Evolutionary conservation across 352 stramenopile species (phyloP), one percentile per base, ranked within the genome.

Genomic region (Globisporangium acanthophoron): DNA sequence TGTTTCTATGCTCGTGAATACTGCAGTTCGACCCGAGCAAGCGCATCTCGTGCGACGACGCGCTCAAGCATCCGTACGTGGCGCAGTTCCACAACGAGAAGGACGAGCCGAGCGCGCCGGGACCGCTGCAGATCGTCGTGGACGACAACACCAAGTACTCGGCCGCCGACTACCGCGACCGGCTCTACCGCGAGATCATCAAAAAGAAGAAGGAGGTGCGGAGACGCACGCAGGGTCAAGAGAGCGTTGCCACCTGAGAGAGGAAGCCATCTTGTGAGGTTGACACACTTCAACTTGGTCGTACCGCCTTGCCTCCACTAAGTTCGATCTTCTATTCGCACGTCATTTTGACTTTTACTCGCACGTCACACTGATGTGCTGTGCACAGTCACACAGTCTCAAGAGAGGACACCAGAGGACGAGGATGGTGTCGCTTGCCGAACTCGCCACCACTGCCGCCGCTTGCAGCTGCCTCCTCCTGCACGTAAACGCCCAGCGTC

Each of bases 111-210:
- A 78, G 72, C 46, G 84, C 84, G 2, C 76, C 79, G 0, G 84
- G 64, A 20, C 74, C 77, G 44, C 69, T 86, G 47, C 77, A 91
- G 61, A 96, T 97, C 58, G 80, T 94, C 20, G 82, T 97, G 46
- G 87, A 97, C 64, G 93, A 98, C 77, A 97, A 98, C 68, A 96
- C 90, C 59, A 97, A 98, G 71, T 94, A 97, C 61, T 96, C 87
- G 33, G 91, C 90, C 9, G 85, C 86, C 15, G 90, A 98, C 74
- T 98, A 98, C 66, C 80, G 93, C 27, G 89, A 98, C 51, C 82
- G 87, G 11, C 73, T 98, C 29, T 98, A 98, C 64, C 76, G 76
- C 29, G 88, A 98, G 61, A 98, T 98, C 68, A 95, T 92, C 58
- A 92, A 96, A 66, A 91, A 93, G 59, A 96, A 96, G 62, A 96